Evolutionary conservation across 371 early-diverging fungal species (phyloP), one percentile per base, ranked within the genome.

Genomic region (Pancytospora philotis): DNA sequence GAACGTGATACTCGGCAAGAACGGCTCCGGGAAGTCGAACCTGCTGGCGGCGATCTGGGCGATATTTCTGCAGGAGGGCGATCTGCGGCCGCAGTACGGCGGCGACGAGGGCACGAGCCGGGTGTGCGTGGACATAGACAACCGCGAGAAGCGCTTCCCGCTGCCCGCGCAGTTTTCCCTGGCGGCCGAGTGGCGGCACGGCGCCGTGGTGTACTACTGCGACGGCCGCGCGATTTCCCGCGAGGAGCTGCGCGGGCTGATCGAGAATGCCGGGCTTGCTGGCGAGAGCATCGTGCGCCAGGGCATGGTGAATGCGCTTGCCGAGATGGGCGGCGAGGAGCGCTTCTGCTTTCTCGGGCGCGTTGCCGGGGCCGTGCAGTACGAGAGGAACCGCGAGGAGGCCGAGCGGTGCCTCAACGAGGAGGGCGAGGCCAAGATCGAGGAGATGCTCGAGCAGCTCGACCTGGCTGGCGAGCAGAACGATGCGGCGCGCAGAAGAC

Each of bases 11-110:
- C 39, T 78, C n/a, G 98, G 97, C 37, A 85, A 92, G 71, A 98
- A 97, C 80, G 98, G 98, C 39, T 88, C 93, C 3, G 98, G 97
- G 28, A 98, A 98, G 82, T 90, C 90, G 79, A 98, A 94, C 81
- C 93, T 98, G 79, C 92, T 98, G 76, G 86, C 68, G 86, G 97
- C 98, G 1, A 79, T 98, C 39, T 86, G 90, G 73, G 61, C 73
- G 27, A 41, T 62, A 60, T 90, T 83, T 69, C 84, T 94, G 85
- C 85, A 85, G 13, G 85, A 88, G 41, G 89, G 90, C 76, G 82
- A 90, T 4, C 82, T 94, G 32, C 83, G 96, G 34, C 91, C 95
- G 81, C 92, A 89, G 81, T 69, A 77, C 41, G 45, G 39, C 56
- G 38, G 69, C 35, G 41, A n/a, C 16, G 77, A 69, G 39, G 51